Conservation (phyloP, 345 rosid genomes). For the Iberis pinnata region DNA sequence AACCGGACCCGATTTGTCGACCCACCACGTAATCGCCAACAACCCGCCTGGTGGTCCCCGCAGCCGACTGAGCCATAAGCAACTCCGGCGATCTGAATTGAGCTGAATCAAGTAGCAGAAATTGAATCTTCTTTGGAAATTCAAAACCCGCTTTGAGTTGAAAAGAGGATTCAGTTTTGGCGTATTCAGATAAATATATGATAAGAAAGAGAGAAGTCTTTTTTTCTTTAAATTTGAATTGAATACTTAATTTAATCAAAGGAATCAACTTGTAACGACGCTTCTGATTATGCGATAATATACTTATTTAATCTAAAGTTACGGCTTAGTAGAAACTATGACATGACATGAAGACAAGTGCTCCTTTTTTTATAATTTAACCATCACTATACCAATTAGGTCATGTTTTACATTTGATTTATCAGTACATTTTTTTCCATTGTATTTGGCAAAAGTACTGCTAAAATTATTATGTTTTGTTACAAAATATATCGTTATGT, state of each 20-base stretch:
- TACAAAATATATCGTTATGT: too few relatives aligned
- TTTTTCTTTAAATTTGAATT: too few relatives aligned
- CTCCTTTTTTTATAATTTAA: too few relatives aligned
- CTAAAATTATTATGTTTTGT: too few relatives aligned
- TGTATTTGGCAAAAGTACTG: too few relatives aligned
- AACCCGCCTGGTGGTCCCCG: conserved; percentile 46
- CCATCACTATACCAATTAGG: too few relatives aligned
- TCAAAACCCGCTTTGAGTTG: conserved; percentile 22
- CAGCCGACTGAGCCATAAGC: conserved; percentile 56
- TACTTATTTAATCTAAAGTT: too few relatives aligned
- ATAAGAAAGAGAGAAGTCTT: conserved; percentile 21
- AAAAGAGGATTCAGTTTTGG: conserved; percentile 20
- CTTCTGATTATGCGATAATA: conserved; percentile 9
- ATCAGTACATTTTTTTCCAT: too few relatives aligned
- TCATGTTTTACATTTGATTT: too few relatives aligned
- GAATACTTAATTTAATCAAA: conserved; percentile 8
- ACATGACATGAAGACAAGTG: too few relatives aligned
- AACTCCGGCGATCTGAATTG: conserved; percentile 25
- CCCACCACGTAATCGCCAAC: conserved; percentile 83
- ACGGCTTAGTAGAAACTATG: too few relatives aligned
- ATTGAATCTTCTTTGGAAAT: conserved; percentile 23
- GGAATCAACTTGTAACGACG: conserved; percentile 25
- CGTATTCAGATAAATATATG: conserved; percentile 17
- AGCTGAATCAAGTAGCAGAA: conserved; percentile 9
- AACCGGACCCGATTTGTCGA: conserved; percentile 88